Evolutionary conservation across 441 rosid genomes (phyloP).

Genomic region (Populus hybrid): DNA sequence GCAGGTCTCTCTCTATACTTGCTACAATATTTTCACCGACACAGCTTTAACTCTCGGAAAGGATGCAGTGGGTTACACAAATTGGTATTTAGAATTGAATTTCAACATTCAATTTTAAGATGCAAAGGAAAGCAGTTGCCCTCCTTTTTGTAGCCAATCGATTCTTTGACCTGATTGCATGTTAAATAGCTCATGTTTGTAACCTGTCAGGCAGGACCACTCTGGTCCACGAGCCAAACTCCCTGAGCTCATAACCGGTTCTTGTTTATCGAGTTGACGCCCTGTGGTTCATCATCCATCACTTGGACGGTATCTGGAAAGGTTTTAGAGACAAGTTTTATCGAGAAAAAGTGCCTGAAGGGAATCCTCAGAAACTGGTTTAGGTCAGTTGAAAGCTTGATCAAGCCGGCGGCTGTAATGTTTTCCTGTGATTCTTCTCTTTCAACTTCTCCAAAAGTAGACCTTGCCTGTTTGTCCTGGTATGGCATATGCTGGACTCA

Average conservation of each 20-base stretch:
- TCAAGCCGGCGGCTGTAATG: background rate
- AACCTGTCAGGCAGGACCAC: slow-evolving; percentile 4
- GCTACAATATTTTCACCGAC: background rate
- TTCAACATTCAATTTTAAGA: background rate
- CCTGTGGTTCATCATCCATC: background rate
- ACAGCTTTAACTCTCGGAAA: background rate
- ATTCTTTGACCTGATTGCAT: background rate
- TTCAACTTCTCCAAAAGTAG: background rate
- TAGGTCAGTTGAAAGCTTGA: background rate
- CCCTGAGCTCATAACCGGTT: background rate
- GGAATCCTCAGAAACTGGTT: background rate
- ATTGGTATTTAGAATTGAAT: background rate
- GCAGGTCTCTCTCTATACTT: background rate
- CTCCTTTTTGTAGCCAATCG: background rate
- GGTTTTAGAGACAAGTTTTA: background rate
- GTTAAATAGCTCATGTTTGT: slow-evolving; percentile 1
- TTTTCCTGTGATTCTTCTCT: background rate
- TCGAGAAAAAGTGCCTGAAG: background rate
- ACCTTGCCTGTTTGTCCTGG: background rate
- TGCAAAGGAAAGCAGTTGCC: background rate
- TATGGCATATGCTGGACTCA: background rate
- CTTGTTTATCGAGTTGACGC: background rate
- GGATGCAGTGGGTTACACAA: background rate
- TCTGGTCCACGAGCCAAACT: background rate
- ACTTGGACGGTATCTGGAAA: background rate